Evolutionary conservation across 2,329 filamentous ascomycete species (phyloP).

Genomic region (Aspergillus sp.): DNA sequence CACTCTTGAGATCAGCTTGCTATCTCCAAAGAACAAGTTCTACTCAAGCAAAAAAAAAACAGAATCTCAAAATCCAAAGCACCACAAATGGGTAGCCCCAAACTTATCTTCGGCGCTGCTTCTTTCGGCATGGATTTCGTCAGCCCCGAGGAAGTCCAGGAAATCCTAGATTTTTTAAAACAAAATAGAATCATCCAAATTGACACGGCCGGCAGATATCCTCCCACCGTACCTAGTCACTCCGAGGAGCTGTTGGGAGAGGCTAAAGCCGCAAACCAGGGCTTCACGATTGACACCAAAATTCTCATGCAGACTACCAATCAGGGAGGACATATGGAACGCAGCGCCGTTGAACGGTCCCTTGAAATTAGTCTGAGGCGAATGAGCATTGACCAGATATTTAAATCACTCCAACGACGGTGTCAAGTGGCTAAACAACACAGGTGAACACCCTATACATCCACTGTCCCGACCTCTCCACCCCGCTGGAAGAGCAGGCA

Average conservation of each 20-base stretch:
- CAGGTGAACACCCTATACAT: constrained; percentile 40
- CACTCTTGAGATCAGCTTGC: too few relatives aligned
- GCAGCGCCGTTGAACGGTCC: constrained; percentile 25
- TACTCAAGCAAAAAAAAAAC: too few relatives aligned
- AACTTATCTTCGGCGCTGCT: not conserved
- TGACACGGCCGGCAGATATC: constrained; percentile 36
- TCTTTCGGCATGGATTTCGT: not conserved
- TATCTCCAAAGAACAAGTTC: too few relatives aligned
- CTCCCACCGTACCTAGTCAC: constrained; percentile 29
- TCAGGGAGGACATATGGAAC: not conserved
- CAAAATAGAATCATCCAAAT: not conserved
- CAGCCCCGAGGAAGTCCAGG: not conserved
- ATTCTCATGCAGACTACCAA: constrained; percentile 23
- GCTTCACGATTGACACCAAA: constrained; percentile 38
- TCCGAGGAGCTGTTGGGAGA: constrained; percentile 36
- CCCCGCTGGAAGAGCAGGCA: constrained; percentile 38
- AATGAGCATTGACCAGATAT: not conserved
- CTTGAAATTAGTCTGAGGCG: constrained; percentile 27
- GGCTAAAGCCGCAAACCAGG: constrained; percentile 16
- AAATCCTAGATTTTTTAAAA: not conserved
- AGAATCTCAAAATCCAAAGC: too few relatives aligned
- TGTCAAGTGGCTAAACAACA: not conserved
- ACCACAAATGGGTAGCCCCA: not conserved
- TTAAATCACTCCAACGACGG: constrained; percentile 14
- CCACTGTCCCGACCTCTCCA: constrained; percentile 35